A percentile compares a stretch with the other conserved stretches of the same genome.
These are phyloP conservation scores for Teunomyces pallodes DNA, from an alignment of 805 yeast genomes.

Conservation along the genomic window DNA sequence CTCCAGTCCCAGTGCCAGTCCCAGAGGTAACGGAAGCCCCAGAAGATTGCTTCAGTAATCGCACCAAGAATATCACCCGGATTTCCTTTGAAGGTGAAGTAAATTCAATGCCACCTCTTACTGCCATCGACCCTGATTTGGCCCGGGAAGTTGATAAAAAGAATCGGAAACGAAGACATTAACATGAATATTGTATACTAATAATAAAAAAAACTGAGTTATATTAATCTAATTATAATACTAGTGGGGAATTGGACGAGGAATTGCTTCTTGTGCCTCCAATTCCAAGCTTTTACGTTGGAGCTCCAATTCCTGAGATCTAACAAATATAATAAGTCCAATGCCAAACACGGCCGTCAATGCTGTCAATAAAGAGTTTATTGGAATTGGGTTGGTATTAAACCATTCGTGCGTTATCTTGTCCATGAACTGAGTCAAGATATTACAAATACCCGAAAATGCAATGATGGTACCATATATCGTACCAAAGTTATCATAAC, in stretches of 20 bases:
- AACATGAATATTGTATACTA: background rate
- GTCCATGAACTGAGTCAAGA: slow-evolving; percentile 70
- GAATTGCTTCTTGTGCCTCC: slow-evolving; percentile 63
- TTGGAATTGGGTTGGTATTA: slow-evolving; percentile 75
- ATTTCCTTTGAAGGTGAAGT: background rate
- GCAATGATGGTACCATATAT: slow-evolving; percentile 86
- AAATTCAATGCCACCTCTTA: slow-evolving; percentile 18
- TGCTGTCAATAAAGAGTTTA: slow-evolving; percentile 55
- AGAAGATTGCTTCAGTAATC: background rate
- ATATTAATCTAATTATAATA: too few relatives aligned
- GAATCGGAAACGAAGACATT: slow-evolving; percentile 9
- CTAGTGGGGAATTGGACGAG: slow-evolving; percentile 42
- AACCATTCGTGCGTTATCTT: slow-evolving; percentile 64
- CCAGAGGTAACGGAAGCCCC: too few relatives aligned
- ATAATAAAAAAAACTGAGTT: background rate
- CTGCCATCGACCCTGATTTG: slow-evolving; percentile 27
- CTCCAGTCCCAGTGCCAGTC: background rate
- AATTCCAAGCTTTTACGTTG: slow-evolving; percentile 52
- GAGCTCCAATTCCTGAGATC: slow-evolving; percentile 37
- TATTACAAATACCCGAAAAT: slow-evolving; percentile 76
- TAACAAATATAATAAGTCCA: slow-evolving; percentile 43
- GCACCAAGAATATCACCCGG: slow-evolving; percentile 1
- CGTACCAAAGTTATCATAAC: slow-evolving; percentile 87
- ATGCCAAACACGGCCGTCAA: slow-evolving; percentile 55
- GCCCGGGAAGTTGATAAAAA: slow-evolving; percentile 15